A percentile compares a stretch with the other conserved stretches of the same genome.
Evolutionary conservation across 495 filamentous ascomycete species (phyloP).

Genomic region (Xylona heveae): DNA sequence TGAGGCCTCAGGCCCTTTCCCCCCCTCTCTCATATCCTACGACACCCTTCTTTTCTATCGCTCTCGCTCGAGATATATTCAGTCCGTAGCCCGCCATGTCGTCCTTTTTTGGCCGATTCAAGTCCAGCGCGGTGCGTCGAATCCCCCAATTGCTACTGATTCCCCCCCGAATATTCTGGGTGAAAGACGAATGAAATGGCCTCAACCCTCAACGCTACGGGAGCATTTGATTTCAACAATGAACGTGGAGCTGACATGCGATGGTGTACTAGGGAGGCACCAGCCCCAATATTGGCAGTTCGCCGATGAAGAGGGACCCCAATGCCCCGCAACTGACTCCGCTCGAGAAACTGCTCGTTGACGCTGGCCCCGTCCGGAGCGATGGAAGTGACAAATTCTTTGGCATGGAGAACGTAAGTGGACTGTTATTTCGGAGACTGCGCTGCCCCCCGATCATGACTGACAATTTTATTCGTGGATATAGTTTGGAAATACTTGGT

Average conservation of each 20-base stretch:
- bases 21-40: too few species aligned
- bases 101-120: constrained; percentile 20
- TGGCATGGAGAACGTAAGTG: constrained; percentile 87
- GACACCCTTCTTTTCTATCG: too few species aligned
- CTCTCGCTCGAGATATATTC: too few species aligned
- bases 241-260: constrained; percentile 2
- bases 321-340: constrained; percentile 47
- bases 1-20: too few species aligned
- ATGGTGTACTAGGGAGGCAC: constrained; percentile 17
- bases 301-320: constrained; percentile 49
- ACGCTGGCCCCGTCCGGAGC: constrained; percentile 52
- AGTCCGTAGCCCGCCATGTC: constrained; percentile 16
- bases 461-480: constrained; percentile 1
- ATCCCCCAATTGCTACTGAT: constrained; percentile 1
- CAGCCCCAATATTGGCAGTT: constrained; percentile 19
- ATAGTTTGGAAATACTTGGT: constrained; percentile 97
- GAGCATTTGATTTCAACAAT: constrained; percentile 4
- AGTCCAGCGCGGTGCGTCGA: constrained; percentile 14
- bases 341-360: constrained; percentile 61
- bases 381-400: constrained; percentile 98
- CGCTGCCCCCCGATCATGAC: too few species aligned
- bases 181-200: background rate
- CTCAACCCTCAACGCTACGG: background rate
- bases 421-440: background rate
- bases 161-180: background rate